A percentile compares a stretch with the other conserved stretches of the same genome.
Conservation (phyloP, 768 basidiomycete species). For the Suillus americanus region DNA sequence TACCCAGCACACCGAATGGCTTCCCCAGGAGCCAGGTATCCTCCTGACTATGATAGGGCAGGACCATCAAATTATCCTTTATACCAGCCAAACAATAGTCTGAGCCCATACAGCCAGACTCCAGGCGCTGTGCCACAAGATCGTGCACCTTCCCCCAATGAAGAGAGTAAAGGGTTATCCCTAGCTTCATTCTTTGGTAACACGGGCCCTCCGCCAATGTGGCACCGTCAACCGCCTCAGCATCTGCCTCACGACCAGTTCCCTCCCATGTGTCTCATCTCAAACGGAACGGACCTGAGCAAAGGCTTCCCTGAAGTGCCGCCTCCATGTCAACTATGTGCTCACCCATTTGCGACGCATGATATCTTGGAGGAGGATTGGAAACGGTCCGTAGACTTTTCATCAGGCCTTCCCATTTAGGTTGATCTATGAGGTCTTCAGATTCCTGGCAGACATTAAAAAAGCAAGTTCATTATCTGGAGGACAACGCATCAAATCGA, state of each 20-base stretch:
- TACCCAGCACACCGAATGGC: background rate
- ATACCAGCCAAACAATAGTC: background rate
- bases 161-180: constrained; percentile 11
- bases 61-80: background rate
- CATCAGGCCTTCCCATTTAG: background rate
- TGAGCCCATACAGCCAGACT: background rate
- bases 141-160: background rate
- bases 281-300: constrained; percentile 27
- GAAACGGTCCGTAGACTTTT: constrained; percentile 32
- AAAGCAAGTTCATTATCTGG: constrained; percentile 33
- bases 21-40: background rate
- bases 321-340: constrained; percentile 37
- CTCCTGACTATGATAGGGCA: background rate
- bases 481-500: constrained; percentile 33
- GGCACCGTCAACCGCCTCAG: constrained; percentile 21
- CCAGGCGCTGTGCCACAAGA: constrained; percentile 9
- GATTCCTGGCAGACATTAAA: constrained; percentile 42
- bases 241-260: constrained; percentile 21
- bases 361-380: constrained; percentile 53
- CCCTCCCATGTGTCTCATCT: constrained; percentile 31
- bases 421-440: constrained; percentile 13
- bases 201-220: constrained; percentile 25
- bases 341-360: constrained; percentile 52
- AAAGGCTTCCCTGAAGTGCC: constrained; percentile 44
- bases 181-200: constrained; percentile 27